phyloP scores from a whole-genome alignment of 345 rosid species.

The Gossypium bickii region DNA sequence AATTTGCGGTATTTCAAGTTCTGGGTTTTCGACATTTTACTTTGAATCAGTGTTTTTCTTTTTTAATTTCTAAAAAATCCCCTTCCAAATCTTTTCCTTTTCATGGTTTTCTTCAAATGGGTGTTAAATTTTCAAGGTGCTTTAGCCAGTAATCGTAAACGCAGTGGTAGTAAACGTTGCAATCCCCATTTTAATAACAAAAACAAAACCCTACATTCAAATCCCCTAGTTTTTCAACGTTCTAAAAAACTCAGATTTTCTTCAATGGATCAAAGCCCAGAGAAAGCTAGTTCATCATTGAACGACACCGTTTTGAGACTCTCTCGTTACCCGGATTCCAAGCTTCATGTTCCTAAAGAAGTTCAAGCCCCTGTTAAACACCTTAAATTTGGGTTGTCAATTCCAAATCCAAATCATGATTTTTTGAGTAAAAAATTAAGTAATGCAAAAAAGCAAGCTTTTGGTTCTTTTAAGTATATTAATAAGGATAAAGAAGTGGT shows the following conservation, averaged over 20 bases:
- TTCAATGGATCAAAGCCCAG: background rate
- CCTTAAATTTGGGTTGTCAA: constrained; percentile 36
- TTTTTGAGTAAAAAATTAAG: constrained; percentile 25
- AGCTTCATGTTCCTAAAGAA: constrained; percentile 42
- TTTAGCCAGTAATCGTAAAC: constrained; percentile 53
- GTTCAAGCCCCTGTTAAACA: constrained; percentile 77
- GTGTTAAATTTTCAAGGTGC: constrained; percentile 39
- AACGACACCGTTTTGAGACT: constrained; percentile 48
- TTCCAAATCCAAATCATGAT: constrained; percentile 15
- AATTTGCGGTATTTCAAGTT: too few species aligned
- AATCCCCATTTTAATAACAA: constrained; percentile 23
- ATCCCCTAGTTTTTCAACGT: constrained; percentile 37
- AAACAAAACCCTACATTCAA: constrained; percentile 16
- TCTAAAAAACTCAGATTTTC: constrained; percentile 29
- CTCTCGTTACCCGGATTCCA: constrained; percentile 62
- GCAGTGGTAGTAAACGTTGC: constrained; percentile 39
- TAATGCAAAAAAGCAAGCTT: constrained; percentile 35
- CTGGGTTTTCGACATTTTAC: background rate
- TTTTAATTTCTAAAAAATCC: background rate
- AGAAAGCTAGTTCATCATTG: constrained; percentile 21
- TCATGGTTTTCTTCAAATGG: constrained; percentile 25
- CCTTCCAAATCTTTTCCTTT: background rate
- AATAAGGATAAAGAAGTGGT: constrained; percentile 33
- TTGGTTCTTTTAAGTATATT: constrained; percentile 40
- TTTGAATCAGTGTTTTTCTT: background rate